These are phyloP conservation scores for Larix sibirica DNA, from an alignment of 83 land plant genomes.

Conservation along the genomic window DNA sequence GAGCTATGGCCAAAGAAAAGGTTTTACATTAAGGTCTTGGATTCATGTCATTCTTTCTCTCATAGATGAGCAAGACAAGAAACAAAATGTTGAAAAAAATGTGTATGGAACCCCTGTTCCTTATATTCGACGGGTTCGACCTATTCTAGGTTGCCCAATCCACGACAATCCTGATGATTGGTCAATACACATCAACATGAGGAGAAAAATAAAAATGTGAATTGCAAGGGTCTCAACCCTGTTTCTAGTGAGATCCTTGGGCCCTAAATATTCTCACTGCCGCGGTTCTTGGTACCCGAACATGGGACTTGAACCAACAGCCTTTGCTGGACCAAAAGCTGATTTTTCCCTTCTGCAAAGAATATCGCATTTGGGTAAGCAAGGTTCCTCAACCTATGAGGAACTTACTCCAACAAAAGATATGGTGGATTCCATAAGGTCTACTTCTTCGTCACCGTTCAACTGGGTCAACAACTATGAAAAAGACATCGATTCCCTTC, in stretches of 20 bases:
- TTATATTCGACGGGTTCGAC: slow-evolving; percentile 39
- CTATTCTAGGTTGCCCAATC: slow-evolving; percentile 53
- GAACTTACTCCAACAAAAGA: slow-evolving; percentile 10
- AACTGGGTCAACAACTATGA: not conserved
- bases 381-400: slow-evolving; percentile 8
- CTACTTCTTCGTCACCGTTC: slow-evolving; percentile 3
- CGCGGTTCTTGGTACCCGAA: slow-evolving; percentile 62
- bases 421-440: slow-evolving; percentile 8
- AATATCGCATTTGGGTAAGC: not conserved
- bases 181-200: slow-evolving; percentile 20
- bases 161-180: slow-evolving; percentile 51
- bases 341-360: not conserved
- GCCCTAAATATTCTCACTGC: slow-evolving; percentile 18
- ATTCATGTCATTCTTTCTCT: slow-evolving; percentile 70
- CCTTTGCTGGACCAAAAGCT: not conserved
- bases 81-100: slow-evolving; percentile 57
- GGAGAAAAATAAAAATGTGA: not conserved
- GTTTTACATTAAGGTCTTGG: slow-evolving; percentile 74
- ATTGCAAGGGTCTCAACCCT: not conserved
- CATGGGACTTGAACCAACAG: slow-evolving; percentile 11
- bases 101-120: slow-evolving; percentile 63
- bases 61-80: slow-evolving; percentile 58
- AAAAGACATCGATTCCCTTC: not conserved
- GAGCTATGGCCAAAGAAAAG: slow-evolving; percentile 65
- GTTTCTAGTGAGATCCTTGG: not conserved